phyloP scores from a whole-genome alignment of 208 protist species.

The Leishmania aethiopica region DNA sequence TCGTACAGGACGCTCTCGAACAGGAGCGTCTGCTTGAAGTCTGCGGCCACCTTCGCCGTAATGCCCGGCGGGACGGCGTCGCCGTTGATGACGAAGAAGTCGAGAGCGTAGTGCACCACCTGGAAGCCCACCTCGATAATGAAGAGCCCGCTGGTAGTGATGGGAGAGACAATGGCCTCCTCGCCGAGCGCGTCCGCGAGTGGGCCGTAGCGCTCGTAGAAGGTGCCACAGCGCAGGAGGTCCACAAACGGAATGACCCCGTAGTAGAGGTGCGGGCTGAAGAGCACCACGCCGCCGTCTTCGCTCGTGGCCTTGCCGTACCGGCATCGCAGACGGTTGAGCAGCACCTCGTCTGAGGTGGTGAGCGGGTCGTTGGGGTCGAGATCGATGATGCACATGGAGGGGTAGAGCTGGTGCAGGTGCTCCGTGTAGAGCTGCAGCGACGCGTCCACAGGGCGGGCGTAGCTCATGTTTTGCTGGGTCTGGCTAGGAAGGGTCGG shows the following conservation, averaged over 20 bases:
- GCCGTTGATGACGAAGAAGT: slow-evolving; percentile 85
- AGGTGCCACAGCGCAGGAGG: slow-evolving; percentile 35
- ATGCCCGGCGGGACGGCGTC: slow-evolving; percentile 47
- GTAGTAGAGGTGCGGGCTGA: slow-evolving; percentile 74
- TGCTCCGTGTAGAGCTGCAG: slow-evolving; percentile 72
- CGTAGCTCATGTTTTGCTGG: slow-evolving; percentile 35
- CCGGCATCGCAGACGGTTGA: slow-evolving; percentile 79
- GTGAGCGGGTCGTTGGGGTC: slow-evolving; percentile 59
- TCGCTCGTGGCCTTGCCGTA: slow-evolving; percentile 79
- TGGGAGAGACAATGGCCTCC: slow-evolving; percentile 31
- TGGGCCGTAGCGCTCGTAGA: slow-evolving; percentile 20
- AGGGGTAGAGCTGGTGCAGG: slow-evolving; percentile 61
- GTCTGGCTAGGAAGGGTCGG: slow-evolving; percentile 46
- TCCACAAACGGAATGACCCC: slow-evolving; percentile 64
- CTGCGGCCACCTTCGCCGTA: slow-evolving; percentile 57
- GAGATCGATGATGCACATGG: slow-evolving; percentile 72
- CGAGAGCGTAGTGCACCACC: slow-evolving; percentile 86
- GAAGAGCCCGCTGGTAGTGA: slow-evolving; percentile 65
- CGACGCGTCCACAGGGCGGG: slow-evolving; percentile 45
- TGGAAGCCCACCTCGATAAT: slow-evolving; percentile 89
- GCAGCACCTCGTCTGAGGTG: slow-evolving; percentile 61
- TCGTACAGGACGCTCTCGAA: slow-evolving; percentile 89
- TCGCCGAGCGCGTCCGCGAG: slow-evolving; percentile 23
- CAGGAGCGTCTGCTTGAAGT: slow-evolving; percentile 72
- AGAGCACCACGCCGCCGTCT: slow-evolving; percentile 43